Conservation (phyloP, 768 basidiomycete genomes). For the Phylloporus rhodoxanthus region DNA sequence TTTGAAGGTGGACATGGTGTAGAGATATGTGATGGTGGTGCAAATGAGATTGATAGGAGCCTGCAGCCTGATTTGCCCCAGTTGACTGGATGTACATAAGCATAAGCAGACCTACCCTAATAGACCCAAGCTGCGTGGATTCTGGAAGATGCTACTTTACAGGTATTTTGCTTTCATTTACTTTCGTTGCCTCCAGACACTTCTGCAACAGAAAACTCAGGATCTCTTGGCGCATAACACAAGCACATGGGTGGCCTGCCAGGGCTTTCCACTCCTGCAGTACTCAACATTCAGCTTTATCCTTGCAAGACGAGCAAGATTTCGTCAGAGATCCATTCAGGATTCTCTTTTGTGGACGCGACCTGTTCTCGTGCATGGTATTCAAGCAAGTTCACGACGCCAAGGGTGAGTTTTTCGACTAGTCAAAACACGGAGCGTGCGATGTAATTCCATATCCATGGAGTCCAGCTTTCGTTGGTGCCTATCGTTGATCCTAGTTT, state of each 20-base stretch:
- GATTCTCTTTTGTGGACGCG: constrained; percentile 86
- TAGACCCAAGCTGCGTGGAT: no score
- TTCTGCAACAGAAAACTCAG: no score
- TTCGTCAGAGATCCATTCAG: constrained; percentile 41
- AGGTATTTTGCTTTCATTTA: no score
- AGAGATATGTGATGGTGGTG: no score
- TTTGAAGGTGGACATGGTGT: no score
- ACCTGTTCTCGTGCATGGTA: constrained; percentile 77
- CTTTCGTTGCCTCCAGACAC: no score
- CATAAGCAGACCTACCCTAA: no score
- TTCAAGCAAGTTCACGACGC: constrained; percentile 59
- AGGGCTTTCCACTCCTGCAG: not conserved
- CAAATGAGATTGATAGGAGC: no score
- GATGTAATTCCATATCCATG: not conserved
- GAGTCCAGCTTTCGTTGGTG: not conserved
- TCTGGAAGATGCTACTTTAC: no score
- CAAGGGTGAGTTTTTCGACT: constrained; percentile 40
- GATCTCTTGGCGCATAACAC: not conserved
- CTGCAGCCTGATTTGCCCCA: no score
- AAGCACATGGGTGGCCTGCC: no score
- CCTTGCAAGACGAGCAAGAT: not conserved
- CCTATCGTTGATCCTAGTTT: not conserved
- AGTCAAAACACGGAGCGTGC: not conserved
- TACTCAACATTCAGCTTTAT: not conserved
- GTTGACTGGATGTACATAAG: no score